Base-by-base conservation (phyloP, 139 green algal genomes). In the Micractinium conductrix region DNA sequence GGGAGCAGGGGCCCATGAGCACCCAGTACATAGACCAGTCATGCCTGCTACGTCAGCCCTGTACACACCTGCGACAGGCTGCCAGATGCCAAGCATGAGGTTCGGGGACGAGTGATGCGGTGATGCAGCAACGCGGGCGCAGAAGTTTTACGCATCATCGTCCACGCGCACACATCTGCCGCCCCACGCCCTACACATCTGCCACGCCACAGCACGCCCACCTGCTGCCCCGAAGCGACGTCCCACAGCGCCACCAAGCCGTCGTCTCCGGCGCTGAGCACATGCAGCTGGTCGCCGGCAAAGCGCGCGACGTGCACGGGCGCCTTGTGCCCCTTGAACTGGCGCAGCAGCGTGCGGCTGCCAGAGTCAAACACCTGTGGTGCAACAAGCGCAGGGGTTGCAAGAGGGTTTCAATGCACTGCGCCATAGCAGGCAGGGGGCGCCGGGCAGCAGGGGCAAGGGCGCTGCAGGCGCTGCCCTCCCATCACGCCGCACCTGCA, bases 261-360 rank as follows among this genome's bases (percentile, higher is more conserved):
- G 87, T 99, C 96, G 76, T 99, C 96, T 16, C 87, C 89, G 22
- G 90, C 96, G 14, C 89, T 96, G 22, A 99, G 71, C 53, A 99
- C 87, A 60, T 98, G 94, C 81, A 92, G 74, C 62, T 88, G 91
- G 87, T 95, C 91, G 0, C 89, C 74, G 0, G 88, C 85, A 78
- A 95, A 98, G 28, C 85, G 86, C 0, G 92, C 87, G 2, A 92
- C 91, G 87, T 96, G 95, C 0, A 93, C 92, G 33, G 95, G 86
- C 17, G 90, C 79, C 67, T 92, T 83, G 86, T 99, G 96, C 0
- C 86, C 93, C 72, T 97, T 97, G 40, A 99, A 87, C 89, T 98
- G 93, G 19, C 96, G 93, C 87, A 99, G 88, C 74, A 99, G 78
- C 7, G 85, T 79, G 14, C 95, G 88, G 85, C 92, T 97, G 84